Percentiles rank a stretch among this genome's conserved stretches.
Evolutionary conservation across 176 grass and related monocot genomes (phyloP).

Genomic region (Paspalum notatum): DNA sequence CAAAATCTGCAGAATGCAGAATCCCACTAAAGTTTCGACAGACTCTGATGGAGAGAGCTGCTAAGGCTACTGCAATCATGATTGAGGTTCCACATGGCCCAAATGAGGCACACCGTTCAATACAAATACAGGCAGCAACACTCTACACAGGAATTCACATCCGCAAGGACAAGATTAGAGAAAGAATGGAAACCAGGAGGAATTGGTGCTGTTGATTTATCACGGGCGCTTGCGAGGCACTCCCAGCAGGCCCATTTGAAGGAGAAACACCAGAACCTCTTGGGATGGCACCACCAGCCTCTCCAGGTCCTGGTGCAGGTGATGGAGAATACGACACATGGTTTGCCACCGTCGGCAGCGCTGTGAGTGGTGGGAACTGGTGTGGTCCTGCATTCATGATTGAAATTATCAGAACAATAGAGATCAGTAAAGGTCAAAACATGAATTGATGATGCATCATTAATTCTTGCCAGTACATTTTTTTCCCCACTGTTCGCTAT

Average conservation of each 20-base stretch:
- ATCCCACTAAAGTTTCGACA: not conserved
- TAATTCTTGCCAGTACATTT: not conserved
- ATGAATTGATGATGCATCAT: not conserved
- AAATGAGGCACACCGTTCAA: constrained; percentile 6
- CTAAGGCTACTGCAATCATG: constrained; percentile 9
- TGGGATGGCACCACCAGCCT: constrained; percentile 55
- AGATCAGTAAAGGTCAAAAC: constrained; percentile 2
- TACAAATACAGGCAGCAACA: constrained; percentile 40
- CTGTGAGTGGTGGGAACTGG: constrained; percentile 66
- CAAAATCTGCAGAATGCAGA: not conserved
- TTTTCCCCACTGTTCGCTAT: not conserved
- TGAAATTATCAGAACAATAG: not conserved
- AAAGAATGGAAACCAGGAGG: constrained; percentile 45
- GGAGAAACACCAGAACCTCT: constrained; percentile 44
- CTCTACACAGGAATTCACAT: constrained; percentile 50
- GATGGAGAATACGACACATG: constrained; percentile 53
- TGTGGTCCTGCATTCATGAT: constrained; percentile 54
- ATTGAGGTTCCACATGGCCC: constrained; percentile 18
- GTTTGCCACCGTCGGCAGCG: constrained; percentile 46
- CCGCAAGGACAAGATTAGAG: constrained; percentile 36
- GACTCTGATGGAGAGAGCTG: not conserved
- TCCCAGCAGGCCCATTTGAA: constrained; percentile 54
- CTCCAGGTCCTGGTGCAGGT: constrained; percentile 62
- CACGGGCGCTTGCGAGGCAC: not conserved
- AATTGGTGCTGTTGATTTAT: constrained; percentile 8